Evolutionary conservation across 306 rosid genomes (phyloP).

Genomic region (Dalbergia cultrata): DNA sequence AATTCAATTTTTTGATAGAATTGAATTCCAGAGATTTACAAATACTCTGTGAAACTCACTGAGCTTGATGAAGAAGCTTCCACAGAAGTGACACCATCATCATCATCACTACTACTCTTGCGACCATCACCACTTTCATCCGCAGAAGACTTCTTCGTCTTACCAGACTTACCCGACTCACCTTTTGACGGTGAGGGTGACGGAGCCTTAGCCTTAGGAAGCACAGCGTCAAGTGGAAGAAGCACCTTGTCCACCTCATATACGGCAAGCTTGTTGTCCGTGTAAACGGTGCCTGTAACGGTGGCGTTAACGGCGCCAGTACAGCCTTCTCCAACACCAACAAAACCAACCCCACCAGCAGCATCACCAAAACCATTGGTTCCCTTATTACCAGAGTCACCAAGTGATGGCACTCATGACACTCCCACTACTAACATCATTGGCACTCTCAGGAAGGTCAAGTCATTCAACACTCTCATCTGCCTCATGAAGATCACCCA

Average conservation of each 20-base stretch:
- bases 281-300: constrained; percentile 53
- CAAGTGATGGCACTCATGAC: constrained; percentile 52
- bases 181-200: no score
- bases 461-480: constrained; percentile 59
- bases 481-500: constrained; percentile 71
- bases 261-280: constrained; percentile 54
- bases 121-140: no score
- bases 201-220: no score
- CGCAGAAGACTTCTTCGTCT: no score
- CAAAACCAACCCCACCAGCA: constrained; percentile 26
- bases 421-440: constrained; percentile 51
- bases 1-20: no score
- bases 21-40: no score
- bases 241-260: constrained; percentile 62
- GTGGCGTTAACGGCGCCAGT: constrained; percentile 56
- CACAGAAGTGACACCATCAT: no score
- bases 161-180: no score
- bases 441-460: constrained; percentile 62
- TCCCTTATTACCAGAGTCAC: constrained; percentile 51
- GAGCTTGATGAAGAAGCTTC: no score
- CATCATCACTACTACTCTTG: no score
- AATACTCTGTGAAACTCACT: no score
- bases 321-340: constrained; percentile 34
- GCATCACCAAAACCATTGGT: constrained; percentile 52
- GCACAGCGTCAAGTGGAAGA: constrained; percentile 54